Evolutionary conservation across 2,329 filamentous ascomycete species (phyloP), one percentile per base, ranked within the genome.

Genomic region (Nothomitra cinnamomea): DNA sequence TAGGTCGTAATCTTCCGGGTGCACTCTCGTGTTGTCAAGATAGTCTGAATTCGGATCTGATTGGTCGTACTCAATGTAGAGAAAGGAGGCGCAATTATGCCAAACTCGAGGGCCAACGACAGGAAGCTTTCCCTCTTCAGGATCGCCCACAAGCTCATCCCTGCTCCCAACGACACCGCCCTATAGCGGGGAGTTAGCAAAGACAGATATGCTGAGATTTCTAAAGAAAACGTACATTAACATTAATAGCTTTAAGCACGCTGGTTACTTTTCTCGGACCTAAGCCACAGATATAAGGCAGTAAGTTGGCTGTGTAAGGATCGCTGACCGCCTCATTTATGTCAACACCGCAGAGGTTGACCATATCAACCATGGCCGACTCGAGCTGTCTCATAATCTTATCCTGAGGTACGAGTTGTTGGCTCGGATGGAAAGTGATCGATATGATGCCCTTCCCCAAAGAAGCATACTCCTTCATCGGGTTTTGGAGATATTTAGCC

Each of bases 281-380:
- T 24, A 98, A 76, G 60, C 92, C 92, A 60, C 87, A 87, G 21
- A 98, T 79, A 61, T 89, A 98, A 2, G 89, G 89, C 38, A 98
- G 74, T 1, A 98, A 76, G 58, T 90, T 92, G 13, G 88, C 87
- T 7, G 85, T 84, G 62, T 92, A 87, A 1, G 80, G 65, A 65
- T 95, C 87, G 42, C 75, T 76, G 54, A 94, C 82, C 13, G 89
- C 88, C 59, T 95, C 89, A 61, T 95, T 95, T 63, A 98, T 84
- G 61, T 96, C 87, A 38, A 98, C 87, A 63, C 92, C 92, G 47
- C 89, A 88, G 43, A 98, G 79, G 65, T 98, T 98, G 60, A 98
- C 92, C 77, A 95, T 95, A 65, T 98, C 92, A 10, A 98, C 90
- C 80, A 98, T 86, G 45, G 90, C 87, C n/a, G 86, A 94, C 62